phyloP scores from a whole-genome alignment of 2,329 filamentous ascomycete species.

The Aspergillus sp. region DNA sequence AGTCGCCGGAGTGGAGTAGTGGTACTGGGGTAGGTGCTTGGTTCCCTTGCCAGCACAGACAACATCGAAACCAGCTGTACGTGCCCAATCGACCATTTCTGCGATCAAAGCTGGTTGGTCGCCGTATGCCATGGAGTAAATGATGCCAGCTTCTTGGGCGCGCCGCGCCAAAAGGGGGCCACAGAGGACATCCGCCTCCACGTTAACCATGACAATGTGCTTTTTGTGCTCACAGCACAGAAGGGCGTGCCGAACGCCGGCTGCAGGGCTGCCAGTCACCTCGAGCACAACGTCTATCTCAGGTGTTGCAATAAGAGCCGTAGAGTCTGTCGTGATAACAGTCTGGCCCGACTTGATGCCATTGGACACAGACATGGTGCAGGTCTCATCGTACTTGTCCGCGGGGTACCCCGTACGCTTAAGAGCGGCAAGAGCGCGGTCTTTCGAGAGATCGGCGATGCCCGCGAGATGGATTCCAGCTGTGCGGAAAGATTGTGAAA shows the following conservation, averaged over 20 bases:
- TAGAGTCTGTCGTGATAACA: not conserved
- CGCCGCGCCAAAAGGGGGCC: not conserved
- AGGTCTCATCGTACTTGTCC: not conserved
- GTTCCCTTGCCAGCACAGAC: not conserved
- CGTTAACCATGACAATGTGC: not conserved
- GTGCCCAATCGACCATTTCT: not conserved
- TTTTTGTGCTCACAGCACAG: not conserved
- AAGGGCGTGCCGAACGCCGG: not conserved
- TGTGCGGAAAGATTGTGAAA: not conserved
- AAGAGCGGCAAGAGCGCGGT: not conserved
- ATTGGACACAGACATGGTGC: not conserved
- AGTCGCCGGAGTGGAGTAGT: not conserved
- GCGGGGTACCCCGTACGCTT: not conserved
- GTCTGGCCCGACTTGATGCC: not conserved
- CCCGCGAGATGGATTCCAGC: not conserved
- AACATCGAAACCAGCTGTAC: not conserved
- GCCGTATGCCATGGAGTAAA: not conserved
- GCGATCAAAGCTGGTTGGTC: not conserved
- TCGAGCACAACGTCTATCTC: not conserved
- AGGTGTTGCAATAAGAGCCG: not conserved
- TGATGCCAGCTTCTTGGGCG: not conserved
- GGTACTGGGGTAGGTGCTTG: not conserved
- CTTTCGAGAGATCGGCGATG: not conserved
- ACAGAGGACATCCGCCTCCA: not conserved
- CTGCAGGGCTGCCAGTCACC: not conserved